Conservation (phyloP, 768 basidiomycete genomes). For the Lactifluus subvellereus region DNA sequence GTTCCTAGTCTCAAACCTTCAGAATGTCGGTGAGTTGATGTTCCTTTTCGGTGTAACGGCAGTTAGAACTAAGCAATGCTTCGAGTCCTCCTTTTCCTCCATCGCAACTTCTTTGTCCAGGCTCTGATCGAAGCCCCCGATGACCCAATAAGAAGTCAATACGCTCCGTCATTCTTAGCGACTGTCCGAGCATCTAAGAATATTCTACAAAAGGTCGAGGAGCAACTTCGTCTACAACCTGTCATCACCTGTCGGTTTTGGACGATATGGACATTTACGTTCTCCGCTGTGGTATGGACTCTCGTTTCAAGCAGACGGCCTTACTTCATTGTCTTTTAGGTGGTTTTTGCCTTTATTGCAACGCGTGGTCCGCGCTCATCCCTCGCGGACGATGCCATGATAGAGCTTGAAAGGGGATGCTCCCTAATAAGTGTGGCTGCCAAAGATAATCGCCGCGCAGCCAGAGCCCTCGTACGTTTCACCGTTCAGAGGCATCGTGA, state of each 20-base stretch:
- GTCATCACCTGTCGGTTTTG: constrained; percentile 46
- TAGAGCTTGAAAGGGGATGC: constrained; percentile 63
- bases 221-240: constrained; percentile 41
- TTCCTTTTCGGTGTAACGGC: constrained; percentile 37
- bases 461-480: constrained; percentile 54
- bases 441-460: constrained; percentile 51
- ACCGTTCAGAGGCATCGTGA: background rate
- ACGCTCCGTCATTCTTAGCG: constrained; percentile 45
- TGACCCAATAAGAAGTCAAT: constrained; percentile 44
- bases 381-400: constrained; percentile 59
- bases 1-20: constrained; percentile 34
- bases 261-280: constrained; percentile 54
- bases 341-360: constrained; percentile 75
- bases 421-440: constrained; percentile 61
- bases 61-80: background rate
- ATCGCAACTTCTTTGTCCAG: constrained; percentile 53
- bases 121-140: constrained; percentile 44
- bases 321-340: constrained; percentile 36
- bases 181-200: constrained; percentile 47
- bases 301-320: constrained; percentile 33
- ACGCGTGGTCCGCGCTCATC: constrained; percentile 66
- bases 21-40: constrained; percentile 33
- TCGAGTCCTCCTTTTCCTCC: constrained; percentile 50
- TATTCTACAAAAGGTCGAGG: constrained; percentile 39
- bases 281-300: constrained; percentile 46